Conservation (phyloP, 805 yeast species). For the Starmerella stellata region DNA sequence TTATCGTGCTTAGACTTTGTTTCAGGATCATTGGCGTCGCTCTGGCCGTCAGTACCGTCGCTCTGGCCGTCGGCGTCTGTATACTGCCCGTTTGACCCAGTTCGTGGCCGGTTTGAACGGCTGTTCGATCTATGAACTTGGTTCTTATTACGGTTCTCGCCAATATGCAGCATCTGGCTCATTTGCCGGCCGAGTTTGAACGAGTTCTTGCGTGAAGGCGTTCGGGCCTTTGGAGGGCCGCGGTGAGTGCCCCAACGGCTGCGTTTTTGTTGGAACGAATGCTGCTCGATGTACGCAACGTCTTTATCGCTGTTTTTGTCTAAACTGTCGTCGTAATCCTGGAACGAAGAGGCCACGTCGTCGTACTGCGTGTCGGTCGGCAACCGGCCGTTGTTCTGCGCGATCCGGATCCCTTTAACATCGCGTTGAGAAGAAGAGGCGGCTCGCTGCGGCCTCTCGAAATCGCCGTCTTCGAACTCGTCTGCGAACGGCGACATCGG, state of each 20-base stretch:
- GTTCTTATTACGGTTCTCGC: slow-evolving; percentile 3
- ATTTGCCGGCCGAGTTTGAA: slow-evolving; percentile 11
- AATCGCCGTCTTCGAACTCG: slow-evolving; percentile 13
- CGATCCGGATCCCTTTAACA: slow-evolving; percentile 9
- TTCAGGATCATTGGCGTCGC: not conserved
- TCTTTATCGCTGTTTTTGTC: slow-evolving; percentile 4
- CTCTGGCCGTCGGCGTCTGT: not conserved
- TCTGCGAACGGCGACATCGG: slow-evolving; percentile 13
- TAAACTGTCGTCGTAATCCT: not conserved
- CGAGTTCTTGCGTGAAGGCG: slow-evolving; percentile 1
- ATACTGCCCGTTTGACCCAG: not conserved
- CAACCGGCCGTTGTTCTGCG: slow-evolving; percentile 10
- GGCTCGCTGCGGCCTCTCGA: slow-evolving; percentile 11
- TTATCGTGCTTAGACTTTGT: too few species aligned
- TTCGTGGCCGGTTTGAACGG: not conserved
- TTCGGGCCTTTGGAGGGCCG: slow-evolving; percentile 25
- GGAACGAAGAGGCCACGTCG: slow-evolving; percentile 1
- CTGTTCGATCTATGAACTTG: not conserved
- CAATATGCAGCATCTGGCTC: slow-evolving; percentile 11
- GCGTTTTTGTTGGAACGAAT: slow-evolving; percentile 10
- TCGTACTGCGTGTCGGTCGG: slow-evolving; percentile 1
- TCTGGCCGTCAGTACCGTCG: not conserved
- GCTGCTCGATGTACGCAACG: slow-evolving; percentile 9
- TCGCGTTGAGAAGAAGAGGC: slow-evolving; percentile 12
- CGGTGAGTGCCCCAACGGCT: slow-evolving; percentile 70